Percentiles rank a stretch among this genome's conserved stretches.
Conservation (phyloP, 2,329 filamentous ascomycete species). For the Penicillium sp. region DNA sequence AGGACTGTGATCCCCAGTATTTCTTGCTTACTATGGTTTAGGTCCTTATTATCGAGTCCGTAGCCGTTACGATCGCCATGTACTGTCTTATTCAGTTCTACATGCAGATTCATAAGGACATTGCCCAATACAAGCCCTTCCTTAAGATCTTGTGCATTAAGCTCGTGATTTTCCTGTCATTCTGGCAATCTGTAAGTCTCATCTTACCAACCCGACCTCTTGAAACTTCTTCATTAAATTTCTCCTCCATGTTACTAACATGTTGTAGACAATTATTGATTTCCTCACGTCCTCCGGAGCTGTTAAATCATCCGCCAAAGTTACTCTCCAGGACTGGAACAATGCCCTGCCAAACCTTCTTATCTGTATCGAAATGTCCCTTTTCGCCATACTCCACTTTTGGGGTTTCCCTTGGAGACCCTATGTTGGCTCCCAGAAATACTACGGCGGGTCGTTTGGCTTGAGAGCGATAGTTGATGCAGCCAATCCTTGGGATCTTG, state of each 20-base stretch:
- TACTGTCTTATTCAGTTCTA: constrained; percentile 87
- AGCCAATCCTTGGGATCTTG: constrained; percentile 75
- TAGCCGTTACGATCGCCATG: constrained; percentile 77
- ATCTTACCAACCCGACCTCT: no score
- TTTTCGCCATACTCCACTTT: constrained; percentile 74
- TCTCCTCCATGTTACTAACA: constrained; percentile 9
- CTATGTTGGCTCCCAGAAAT: constrained; percentile 57
- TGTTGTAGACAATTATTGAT: constrained; percentile 52
- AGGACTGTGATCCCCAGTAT: not conserved
- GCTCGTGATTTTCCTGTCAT: constrained; percentile 84
- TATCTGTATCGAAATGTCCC: constrained; percentile 78
- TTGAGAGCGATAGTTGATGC: constrained; percentile 64
- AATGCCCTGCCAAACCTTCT: constrained; percentile 74
- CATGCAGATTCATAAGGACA: constrained; percentile 65
- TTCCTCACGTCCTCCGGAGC: constrained; percentile 61
- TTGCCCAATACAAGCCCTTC: constrained; percentile 67
- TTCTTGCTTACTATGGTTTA: constrained; percentile 25
- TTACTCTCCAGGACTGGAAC: constrained; percentile 72
- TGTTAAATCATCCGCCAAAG: constrained; percentile 58
- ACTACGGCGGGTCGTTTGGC: constrained; percentile 62
- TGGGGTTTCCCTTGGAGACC: constrained; percentile 76
- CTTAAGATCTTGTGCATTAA: constrained; percentile 84
- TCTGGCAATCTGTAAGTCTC: constrained; percentile 65
- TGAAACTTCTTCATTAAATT: constrained; percentile 6
- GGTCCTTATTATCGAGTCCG: constrained; percentile 64